Evolutionary conservation across 2,329 filamentous ascomycete species (phyloP).

Genomic region (Hypoxylon sp.): DNA sequence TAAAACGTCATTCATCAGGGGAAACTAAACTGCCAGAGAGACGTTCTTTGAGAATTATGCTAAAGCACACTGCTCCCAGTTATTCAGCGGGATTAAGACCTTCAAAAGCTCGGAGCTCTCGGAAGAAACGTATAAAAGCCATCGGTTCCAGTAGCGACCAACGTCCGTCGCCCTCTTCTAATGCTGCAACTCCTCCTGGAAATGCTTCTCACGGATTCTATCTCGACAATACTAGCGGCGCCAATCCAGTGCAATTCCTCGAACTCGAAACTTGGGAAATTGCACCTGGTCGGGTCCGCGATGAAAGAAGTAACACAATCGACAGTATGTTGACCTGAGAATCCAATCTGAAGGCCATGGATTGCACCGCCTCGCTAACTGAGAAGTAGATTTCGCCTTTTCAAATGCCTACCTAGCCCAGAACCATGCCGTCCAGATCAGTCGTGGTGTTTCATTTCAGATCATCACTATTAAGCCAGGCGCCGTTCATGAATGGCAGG

Average conservation of each 20-base stretch:
- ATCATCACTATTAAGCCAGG: conserved; percentile 60
- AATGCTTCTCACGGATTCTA: conserved; percentile 44
- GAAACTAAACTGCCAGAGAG: conserved; percentile 22
- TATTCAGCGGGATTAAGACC: not conserved
- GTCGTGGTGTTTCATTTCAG: conserved; percentile 59
- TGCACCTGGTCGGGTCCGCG: conserved; percentile 59
- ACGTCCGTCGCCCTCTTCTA: not conserved
- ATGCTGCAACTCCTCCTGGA: conserved; percentile 21
- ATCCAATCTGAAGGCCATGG: not conserved
- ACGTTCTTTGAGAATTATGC: conserved; percentile 21
- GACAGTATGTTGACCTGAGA: conserved; percentile 56
- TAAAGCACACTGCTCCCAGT: conserved; percentile 3
- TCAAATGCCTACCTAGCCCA: conserved; percentile 60
- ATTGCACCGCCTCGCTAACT: conserved; percentile 43
- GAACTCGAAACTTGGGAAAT: conserved; percentile 63
- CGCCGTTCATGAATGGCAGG: conserved; percentile 52
- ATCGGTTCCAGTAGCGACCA: not conserved
- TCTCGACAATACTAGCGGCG: not conserved
- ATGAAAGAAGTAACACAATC: conserved; percentile 43
- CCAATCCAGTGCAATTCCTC: conserved; percentile 40
- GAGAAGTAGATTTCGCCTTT: conserved; percentile 59
- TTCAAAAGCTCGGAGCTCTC: not conserved
- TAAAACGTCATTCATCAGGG: no score
- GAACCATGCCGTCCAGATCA: conserved; percentile 56
- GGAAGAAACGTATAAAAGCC: conserved; percentile 1